Evolutionary conservation across 768 basidiomycete species (phyloP).

Genomic region (Mycena indigotica): DNA sequence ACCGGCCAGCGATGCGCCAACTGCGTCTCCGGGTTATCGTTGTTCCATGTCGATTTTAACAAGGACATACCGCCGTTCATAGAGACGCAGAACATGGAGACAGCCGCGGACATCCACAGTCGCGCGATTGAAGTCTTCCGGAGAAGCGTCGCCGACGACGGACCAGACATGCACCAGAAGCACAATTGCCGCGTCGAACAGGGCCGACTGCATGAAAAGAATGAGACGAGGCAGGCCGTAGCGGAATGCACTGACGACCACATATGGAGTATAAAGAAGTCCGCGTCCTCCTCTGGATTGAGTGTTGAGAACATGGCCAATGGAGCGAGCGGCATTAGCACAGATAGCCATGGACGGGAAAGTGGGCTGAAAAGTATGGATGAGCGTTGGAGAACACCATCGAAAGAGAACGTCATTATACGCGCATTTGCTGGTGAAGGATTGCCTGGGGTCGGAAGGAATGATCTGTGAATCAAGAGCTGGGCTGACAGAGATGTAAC

Average conservation of each 20-base stretch:
- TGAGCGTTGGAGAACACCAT: neutral
- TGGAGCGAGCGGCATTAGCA: slow-evolving; percentile 51
- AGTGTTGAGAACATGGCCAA: slow-evolving; percentile 47
- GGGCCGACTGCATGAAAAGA: slow-evolving; percentile 16
- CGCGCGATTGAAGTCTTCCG: slow-evolving; percentile 32
- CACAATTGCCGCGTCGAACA: slow-evolving; percentile 42
- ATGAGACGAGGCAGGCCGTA: neutral
- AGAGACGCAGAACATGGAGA: slow-evolving; percentile 29
- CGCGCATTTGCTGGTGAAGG: slow-evolving; percentile 9
- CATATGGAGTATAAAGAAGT: neutral
- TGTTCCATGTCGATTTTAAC: neutral
- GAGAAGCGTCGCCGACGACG: slow-evolving; percentile 26
- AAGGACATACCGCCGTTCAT: slow-evolving; percentile 10
- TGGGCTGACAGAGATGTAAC: slow-evolving; percentile 36
- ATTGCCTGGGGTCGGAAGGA: slow-evolving; percentile 37
- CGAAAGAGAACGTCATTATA: neutral
- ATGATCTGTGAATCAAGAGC: slow-evolving; percentile 49
- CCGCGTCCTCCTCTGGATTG: slow-evolving; percentile 35
- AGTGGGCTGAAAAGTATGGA: neutral
- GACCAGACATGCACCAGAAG: slow-evolving; percentile 47
- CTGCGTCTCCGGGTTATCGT: neutral
- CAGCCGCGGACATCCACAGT: slow-evolving; percentile 43
- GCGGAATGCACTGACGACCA: neutral
- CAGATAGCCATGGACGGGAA: slow-evolving; percentile 50
- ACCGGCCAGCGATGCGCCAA: slow-evolving; percentile 12